Percentiles rank a stretch among this genome's conserved stretches.
These are phyloP conservation scores for Psilocybe sp. DNA, from an alignment of 768 basidiomycete genomes.

Conservation along the genomic window DNA sequence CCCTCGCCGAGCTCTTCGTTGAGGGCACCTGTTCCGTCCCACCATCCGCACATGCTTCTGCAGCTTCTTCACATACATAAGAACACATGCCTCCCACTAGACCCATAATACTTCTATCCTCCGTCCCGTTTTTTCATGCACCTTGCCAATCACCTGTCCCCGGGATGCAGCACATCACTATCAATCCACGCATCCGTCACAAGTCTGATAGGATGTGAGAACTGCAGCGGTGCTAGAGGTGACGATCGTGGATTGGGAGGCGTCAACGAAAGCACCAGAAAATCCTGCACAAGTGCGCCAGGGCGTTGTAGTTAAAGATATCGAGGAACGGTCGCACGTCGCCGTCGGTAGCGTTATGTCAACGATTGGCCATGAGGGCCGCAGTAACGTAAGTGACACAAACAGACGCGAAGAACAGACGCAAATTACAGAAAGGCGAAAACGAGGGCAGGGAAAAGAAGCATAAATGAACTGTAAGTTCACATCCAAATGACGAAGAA, in stretches of 20 bases:
- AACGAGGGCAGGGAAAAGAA: not conserved
- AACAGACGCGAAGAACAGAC: not conserved
- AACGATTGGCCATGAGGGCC: not conserved
- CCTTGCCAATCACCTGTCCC: slow-evolving; percentile 25
- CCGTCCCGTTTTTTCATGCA: not conserved
- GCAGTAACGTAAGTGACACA: not conserved
- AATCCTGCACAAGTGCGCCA: slow-evolving; percentile 40
- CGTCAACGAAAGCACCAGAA: slow-evolving; percentile 45
- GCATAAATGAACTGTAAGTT: not conserved
- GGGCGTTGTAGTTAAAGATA: not conserved
- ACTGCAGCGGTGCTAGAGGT: slow-evolving; percentile 38
- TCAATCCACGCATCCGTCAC: slow-evolving; percentile 53
- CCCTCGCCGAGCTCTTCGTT: slow-evolving; percentile 22
- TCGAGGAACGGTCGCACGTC: too few species aligned
- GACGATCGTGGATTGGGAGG: slow-evolving; percentile 42
- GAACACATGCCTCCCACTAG: not conserved
- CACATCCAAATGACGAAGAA: not conserved
- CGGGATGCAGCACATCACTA: slow-evolving; percentile 30
- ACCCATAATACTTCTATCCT: not conserved
- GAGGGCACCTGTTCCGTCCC: slow-evolving; percentile 9
- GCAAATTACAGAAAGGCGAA: not conserved
- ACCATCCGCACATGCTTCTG: not conserved
- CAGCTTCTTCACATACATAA: not conserved
- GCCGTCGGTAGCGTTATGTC: not conserved
- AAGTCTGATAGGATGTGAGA: slow-evolving; percentile 49